A percentile compares a stretch with the other conserved stretches of the same genome.
phyloP scores from a whole-genome alignment of 192 early-diverging fungal genomes.

The Chytriomyces hyalinus region DNA sequence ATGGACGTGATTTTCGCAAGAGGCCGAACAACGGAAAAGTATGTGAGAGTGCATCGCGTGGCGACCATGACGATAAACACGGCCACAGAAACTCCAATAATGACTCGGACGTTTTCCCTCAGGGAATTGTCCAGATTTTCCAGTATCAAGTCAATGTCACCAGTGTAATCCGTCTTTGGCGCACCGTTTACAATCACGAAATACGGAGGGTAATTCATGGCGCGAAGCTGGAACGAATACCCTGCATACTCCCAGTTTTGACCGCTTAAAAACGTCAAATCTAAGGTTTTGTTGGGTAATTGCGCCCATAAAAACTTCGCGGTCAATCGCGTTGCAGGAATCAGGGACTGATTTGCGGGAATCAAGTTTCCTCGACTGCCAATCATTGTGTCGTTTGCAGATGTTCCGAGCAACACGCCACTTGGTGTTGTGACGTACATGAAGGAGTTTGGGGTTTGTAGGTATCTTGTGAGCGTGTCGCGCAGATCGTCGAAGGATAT shows the following conservation, averaged over 20 bases:
- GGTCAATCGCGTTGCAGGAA: neutral
- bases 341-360: neutral
- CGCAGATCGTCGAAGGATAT: too few species aligned
- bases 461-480: too few species aligned
- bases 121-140: neutral
- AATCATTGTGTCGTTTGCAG: constrained; percentile 2
- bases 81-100: neutral
- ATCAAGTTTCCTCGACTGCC: neutral
- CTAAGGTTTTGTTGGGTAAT: neutral
- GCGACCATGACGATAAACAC: constrained; percentile 3
- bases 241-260: too few species aligned
- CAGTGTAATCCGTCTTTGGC: constrained; percentile 10
- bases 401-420: constrained; percentile 1
- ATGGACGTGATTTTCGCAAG: constrained; percentile 1
- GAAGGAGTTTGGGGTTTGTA: too few species aligned
- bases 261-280: neutral
- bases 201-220: too few species aligned
- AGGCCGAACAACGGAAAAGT: neutral
- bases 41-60: neutral
- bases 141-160: constrained; percentile 13
- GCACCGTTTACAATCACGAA: too few species aligned
- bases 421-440: constrained; percentile 8
- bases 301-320: neutral
- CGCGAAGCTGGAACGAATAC: too few species aligned
- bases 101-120: neutral